Evolutionary conservation across 202 grass and related monocot genomes (phyloP), one percentile per base, ranked within the genome.

Genomic region (Carex sylvatica): DNA sequence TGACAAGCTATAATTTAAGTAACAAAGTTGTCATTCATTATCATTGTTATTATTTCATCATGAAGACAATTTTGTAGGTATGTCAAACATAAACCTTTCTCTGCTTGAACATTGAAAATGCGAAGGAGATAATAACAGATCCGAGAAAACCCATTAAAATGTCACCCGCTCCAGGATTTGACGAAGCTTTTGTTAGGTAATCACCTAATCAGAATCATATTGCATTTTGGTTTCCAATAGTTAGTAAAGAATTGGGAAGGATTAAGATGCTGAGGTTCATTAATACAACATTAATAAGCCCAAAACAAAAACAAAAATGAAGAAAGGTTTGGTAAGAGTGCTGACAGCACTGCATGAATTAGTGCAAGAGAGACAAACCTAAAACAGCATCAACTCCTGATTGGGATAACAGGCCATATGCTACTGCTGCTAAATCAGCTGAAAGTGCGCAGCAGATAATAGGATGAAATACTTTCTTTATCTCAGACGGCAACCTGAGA

Each of bases 101-200:
- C 86, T 95, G 92, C 87, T 95, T 92, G 84, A 95, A 98, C 89
- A 98, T 95, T 30, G 96, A 90, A 92, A 98, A 98, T 11, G 96
- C 89, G 61, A 95, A 98, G 67, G 96, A 93, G 87, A 98, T 85
- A 80, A 98, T 95, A 81, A 95, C 96, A 35, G 96, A 93, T 30
- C 96, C 96, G 33, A 98, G 96, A 84, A 98, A 98, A 2, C 96
- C 87, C 96, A 98, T 95, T 4, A 98, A 91, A 28, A 98, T 72
- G 19, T 98, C 92, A 65, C 96, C 92, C 7, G 96, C 92, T 86
- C 92, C 96, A 75, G 92, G 92, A 89, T 98, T 93, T 23, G 96
- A 95, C 68, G 96, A 67, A 22, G 10, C 66, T 81, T 95, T 98
- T 18, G 92, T 95, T 2, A 95, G 87, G 77, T 98, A 98, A 86